Evolutionary conservation across 176 grass and related monocot species (phyloP).

Genomic region (Eragrostis curvula): DNA sequence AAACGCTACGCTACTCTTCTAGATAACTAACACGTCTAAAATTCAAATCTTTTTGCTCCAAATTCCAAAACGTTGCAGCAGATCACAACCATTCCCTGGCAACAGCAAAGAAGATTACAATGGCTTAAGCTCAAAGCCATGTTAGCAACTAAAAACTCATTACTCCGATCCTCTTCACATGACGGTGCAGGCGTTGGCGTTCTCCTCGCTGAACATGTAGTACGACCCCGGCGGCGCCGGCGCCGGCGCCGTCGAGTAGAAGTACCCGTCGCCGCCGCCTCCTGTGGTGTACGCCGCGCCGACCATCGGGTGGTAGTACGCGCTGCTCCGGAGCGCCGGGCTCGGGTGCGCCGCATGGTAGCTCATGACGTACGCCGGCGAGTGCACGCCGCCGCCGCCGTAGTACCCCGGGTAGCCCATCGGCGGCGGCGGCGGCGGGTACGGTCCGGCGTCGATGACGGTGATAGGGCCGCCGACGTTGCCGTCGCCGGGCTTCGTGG

Average conservation of each 20-base stretch:
- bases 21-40: slow-evolving; percentile 6
- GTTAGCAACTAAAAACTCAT: background rate
- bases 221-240: slow-evolving; percentile 67
- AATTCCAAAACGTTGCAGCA: slow-evolving; percentile 31
- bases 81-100: slow-evolving; percentile 16
- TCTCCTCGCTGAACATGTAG: slow-evolving; percentile 99
- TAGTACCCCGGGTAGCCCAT: slow-evolving; percentile 53
- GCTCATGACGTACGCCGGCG: slow-evolving; percentile 75
- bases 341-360: slow-evolving; percentile 74
- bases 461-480: background rate
- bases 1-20: background rate
- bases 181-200: slow-evolving; percentile 87
- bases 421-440: background rate
- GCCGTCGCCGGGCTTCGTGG: slow-evolving; percentile 5
- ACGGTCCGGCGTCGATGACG: slow-evolving; percentile 15
- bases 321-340: slow-evolving; percentile 60
- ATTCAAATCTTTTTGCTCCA: slow-evolving; percentile 1
- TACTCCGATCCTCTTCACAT: slow-evolving; percentile 57
- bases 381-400: slow-evolving; percentile 5
- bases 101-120: slow-evolving; percentile 3
- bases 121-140: background rate
- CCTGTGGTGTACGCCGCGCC: slow-evolving; percentile 44
- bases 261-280: slow-evolving; percentile 44
- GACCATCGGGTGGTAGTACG: slow-evolving; percentile 55
- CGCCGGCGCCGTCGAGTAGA: slow-evolving; percentile 64